Evolutionary conservation across 2,329 filamentous ascomycete genomes (phyloP), one percentile per base, ranked within the genome.

Genomic region (Hypocrella siamensis): DNA sequence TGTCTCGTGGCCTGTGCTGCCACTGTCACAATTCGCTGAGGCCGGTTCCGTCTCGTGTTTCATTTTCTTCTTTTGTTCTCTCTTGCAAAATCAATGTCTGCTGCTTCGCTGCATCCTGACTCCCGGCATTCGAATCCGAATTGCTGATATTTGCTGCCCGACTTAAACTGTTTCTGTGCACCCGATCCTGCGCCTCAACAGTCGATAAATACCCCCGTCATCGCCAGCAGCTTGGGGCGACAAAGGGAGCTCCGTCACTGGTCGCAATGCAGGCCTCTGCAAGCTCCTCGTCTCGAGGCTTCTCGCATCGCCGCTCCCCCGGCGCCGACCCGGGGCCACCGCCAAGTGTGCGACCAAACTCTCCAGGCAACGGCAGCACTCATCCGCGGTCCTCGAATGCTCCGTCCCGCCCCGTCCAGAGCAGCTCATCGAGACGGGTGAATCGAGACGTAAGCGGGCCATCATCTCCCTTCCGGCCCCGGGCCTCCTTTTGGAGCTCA

Each of bases 361-460:
- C 75, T 31, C 75, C 77, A 21, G 65, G 63, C 42, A 60, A 73
- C 21, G 63, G 61, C 40, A 60, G 71, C 40, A 16, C 31, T 16
- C 74, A 73, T 40, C 60, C 70, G 36, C 72, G 79, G 37, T 63
- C 67, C 19, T 80, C 78, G 7, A 74, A 70, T 28, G 67, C 72
- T 19, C 85, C 79, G 29, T 71, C 77, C 35, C 72, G 75, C 48
- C 74, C 77, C 17, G 52, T 52, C n/a, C 59, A 61, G 39, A 40
- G 46, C 18, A 40, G 46, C 22, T 26, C 37, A 25, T 47, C 52
- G 7, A 45, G 52, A 30, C 46, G 52, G 30, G 34, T 45, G 33
- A 52, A 47, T 29, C 52, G 52, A 28, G 52, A 54, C 41, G 51
- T 54, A 35, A 47, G 52, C n/a, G n/a, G n/a, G n/a, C n/a, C n/a